Evolutionary conservation across 768 basidiomycete species (phyloP).

Genomic region (Russula lepida): DNA sequence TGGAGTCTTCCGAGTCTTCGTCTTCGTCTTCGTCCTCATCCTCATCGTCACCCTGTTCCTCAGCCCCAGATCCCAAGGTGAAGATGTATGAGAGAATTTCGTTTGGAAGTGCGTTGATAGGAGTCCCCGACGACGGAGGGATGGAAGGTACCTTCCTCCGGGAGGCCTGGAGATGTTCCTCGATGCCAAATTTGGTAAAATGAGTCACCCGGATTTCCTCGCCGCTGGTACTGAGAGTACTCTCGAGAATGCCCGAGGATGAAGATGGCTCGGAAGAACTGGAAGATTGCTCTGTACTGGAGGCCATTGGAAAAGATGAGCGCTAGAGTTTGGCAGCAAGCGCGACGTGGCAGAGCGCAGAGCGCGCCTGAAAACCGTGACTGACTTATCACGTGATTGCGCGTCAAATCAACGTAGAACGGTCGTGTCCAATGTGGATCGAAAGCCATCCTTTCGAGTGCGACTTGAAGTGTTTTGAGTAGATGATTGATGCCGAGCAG

Average conservation of each 20-base stretch:
- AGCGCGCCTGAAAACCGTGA: background rate
- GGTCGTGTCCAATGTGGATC: too few relatives aligned
- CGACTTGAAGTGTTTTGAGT: too few relatives aligned
- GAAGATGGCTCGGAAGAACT: background rate
- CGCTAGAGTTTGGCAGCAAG: too few relatives aligned
- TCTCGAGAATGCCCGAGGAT: background rate
- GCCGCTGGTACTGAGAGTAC: background rate
- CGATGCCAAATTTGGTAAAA: background rate
- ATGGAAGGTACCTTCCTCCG: background rate
- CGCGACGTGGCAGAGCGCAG: too few relatives aligned
- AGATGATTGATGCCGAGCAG: too few relatives aligned
- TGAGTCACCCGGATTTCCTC: background rate
- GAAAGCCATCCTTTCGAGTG: too few relatives aligned
- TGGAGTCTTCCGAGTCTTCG: constrained; percentile 19
- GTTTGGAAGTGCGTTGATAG: constrained; percentile 43
- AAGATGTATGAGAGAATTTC: constrained; percentile 48
- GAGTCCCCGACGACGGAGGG: background rate
- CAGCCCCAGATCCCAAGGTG: constrained; percentile 16
- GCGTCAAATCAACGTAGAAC: background rate
- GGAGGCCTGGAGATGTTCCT: background rate
- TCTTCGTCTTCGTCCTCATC: constrained; percentile 18
- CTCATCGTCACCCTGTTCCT: constrained; percentile 24
- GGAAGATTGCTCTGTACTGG: background rate
- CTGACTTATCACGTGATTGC: background rate
- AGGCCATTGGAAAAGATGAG: constrained; percentile 1